phyloP scores from a whole-genome alignment of 495 filamentous ascomycete genomes.

The Oidiodendron maius region DNA sequence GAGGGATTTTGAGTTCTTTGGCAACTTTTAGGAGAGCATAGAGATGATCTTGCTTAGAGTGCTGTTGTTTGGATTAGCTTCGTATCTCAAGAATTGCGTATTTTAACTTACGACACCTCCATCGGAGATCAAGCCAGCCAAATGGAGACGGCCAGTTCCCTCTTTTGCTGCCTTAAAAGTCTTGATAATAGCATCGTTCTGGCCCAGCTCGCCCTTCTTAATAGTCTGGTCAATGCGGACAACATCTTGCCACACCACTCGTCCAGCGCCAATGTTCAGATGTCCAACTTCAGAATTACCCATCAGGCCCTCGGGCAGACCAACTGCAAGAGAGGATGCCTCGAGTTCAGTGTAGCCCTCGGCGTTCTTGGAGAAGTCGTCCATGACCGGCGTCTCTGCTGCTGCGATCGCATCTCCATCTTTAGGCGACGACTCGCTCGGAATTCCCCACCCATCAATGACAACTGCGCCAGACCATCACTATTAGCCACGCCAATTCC shows the following conservation, averaged over 20 bases:
- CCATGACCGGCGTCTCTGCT: conserved; percentile 89
- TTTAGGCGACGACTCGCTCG: conserved; percentile 66
- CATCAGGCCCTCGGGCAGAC: conserved; percentile 94
- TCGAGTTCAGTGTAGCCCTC: conserved; percentile 85
- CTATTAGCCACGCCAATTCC: conserved; percentile 47
- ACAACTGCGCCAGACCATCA: conserved; percentile 63
- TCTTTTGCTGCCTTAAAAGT: conserved; percentile 77
- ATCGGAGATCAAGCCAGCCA: conserved; percentile 85
- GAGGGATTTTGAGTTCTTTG: conserved; percentile 76
- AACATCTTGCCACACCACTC: conserved; percentile 99
- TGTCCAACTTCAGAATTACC: conserved; percentile 98
- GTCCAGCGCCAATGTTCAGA: conserved; percentile 94
- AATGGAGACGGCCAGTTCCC: conserved; percentile 85
- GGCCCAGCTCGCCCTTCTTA: conserved; percentile 78
- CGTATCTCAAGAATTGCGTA: conserved; percentile 1
- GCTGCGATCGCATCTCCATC: conserved; percentile 91
- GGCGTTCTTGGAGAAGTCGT: conserved; percentile 67
- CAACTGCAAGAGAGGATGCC: conserved; percentile 91
- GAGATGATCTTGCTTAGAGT: conserved; percentile 90
- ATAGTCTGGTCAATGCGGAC: conserved; percentile 94
- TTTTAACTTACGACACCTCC: conserved; percentile 71
- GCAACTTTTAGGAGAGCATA: conserved; percentile 81
- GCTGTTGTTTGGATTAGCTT: conserved; percentile 33
- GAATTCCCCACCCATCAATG: conserved; percentile 97
- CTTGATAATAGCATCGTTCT: conserved; percentile 71